Conservation (phyloP, 352 stramenopile species). For the Phytophthora lateralis region DNA sequence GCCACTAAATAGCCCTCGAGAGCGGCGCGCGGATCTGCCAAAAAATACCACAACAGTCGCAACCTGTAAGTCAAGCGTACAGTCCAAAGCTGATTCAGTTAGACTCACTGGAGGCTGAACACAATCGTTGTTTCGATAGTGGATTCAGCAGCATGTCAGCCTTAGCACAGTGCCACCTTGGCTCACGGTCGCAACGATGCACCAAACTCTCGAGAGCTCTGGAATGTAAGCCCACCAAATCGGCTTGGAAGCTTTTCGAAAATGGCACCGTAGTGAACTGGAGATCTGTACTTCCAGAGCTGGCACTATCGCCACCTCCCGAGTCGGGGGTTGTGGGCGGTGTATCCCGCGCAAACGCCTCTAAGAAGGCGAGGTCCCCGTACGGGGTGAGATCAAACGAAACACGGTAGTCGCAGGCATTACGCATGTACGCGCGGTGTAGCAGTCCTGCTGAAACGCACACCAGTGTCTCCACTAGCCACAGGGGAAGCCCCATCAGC, state of each 20-base stretch:
- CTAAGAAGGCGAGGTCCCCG: constrained; percentile 74
- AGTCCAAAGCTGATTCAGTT: background rate
- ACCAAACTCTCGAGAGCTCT: constrained; percentile 57
- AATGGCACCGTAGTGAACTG: constrained; percentile 53
- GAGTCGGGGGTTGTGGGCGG: constrained; percentile 19
- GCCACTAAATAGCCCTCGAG: constrained; percentile 78
- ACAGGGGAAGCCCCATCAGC: constrained; percentile 64
- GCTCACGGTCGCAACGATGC: constrained; percentile 68
- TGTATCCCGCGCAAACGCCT: constrained; percentile 70
- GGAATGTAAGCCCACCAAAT: constrained; percentile 65
- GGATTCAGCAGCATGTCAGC: constrained; percentile 77
- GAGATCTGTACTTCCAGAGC: constrained; percentile 16
- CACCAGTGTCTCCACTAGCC: constrained; percentile 71
- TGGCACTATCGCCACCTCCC: constrained; percentile 10
- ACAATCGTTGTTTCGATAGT: constrained; percentile 70
- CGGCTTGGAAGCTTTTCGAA: constrained; percentile 57
- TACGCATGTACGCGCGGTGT: constrained; percentile 75
- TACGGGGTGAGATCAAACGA: constrained; percentile 86
- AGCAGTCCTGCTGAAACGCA: constrained; percentile 66
- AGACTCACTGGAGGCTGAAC: constrained; percentile 57
- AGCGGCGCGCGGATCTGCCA: constrained; percentile 66
- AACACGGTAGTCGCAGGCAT: constrained; percentile 78
- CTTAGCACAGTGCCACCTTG: constrained; percentile 76
- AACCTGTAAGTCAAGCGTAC: background rate
- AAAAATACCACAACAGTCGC: constrained; percentile 13